These are phyloP conservation scores for Fusarium sp. DNA, from an alignment of 2,329 filamentous ascomycete genomes.

Conservation along the genomic window DNA sequence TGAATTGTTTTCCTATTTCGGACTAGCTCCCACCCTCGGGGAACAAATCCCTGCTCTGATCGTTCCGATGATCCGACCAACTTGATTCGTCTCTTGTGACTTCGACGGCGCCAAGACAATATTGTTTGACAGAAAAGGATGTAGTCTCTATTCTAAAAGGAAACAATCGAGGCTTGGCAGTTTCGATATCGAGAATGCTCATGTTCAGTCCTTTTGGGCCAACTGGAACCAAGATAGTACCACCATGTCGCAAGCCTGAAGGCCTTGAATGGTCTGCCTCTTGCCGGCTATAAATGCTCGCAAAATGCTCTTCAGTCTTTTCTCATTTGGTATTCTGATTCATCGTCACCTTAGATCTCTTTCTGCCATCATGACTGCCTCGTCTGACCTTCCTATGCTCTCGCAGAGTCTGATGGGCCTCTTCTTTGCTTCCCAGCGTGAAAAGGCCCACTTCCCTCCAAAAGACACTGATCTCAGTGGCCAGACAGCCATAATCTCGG, in stretches of 20 bases:
- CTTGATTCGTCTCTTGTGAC: neutral
- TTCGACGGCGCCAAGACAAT: neutral
- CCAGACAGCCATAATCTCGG: slow-evolving; percentile 59
- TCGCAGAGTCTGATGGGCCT: neutral
- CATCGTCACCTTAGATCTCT: neutral
- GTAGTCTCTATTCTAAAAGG: neutral
- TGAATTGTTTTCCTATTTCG: neutral
- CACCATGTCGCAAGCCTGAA: neutral
- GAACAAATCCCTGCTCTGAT: neutral
- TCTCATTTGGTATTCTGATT: neutral
- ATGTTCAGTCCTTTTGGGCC: neutral
- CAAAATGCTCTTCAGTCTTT: neutral
- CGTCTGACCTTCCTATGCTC: neutral
- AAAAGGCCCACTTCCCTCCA: neutral
- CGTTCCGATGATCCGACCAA: neutral
- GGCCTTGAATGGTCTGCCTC: neutral
- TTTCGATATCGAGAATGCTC: neutral
- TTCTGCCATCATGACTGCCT: neutral
- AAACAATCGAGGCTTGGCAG: neutral
- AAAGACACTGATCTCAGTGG: slow-evolving; percentile 41
- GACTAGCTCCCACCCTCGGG: neutral
- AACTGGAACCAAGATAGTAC: neutral
- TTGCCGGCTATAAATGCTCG: neutral
- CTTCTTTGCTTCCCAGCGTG: neutral
- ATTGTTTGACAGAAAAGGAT: neutral